Evolutionary conservation across 768 basidiomycete genomes (phyloP), one percentile per base, ranked within the genome.

Genomic region (Butyriboletus loyo): DNA sequence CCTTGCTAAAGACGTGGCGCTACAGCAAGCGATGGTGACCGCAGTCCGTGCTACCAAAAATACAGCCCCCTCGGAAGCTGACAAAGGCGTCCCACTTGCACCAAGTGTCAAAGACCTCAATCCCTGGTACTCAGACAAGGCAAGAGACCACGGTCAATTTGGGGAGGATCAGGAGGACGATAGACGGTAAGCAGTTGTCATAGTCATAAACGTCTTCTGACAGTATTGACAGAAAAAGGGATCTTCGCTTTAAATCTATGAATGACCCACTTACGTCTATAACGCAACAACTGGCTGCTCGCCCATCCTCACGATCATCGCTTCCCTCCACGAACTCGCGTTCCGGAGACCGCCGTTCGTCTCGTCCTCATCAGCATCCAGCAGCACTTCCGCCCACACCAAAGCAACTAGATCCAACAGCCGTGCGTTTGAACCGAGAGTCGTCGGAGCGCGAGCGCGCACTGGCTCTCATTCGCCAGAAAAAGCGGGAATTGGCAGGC

Each of bases 241-340:
- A 91, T 54, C 71, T 82, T 8, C 77, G 75, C 5, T 78, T 79
- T 8, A 89, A 91, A 63, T 77, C 77, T 1, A 72, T 70, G 17
- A 78, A 85, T 43, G 89, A 91, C 64, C 89, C 90, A 7, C 76
- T 91, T 13, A 84, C 86, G 2, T 82, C 84, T 8, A 89, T 92
- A 58, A 86, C 83, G 8, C 75, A 79, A 37, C 81, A 85, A 54
- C 77, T 90, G 7, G 75, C 82, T 10, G 70, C 77, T 0, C 76
- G 75, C 11, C 43, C 55, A 30, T 46, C 59, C 24, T 25, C 46
- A 6, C 50, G 56, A 37, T 48, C 69, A 2, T 24, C 54, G n/a
- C n/a, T n/a, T 5, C 52, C 43, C 54, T 55, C 42, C 37, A 51
- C 36, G 57, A 45, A 46, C 46, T 53, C 25, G 46, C 68, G 34